A percentile compares a stretch with the other conserved stretches of the same genome.
phyloP scores from a whole-genome alignment of 768 basidiomycete species.

The Kwoniella shandongensis region DNA sequence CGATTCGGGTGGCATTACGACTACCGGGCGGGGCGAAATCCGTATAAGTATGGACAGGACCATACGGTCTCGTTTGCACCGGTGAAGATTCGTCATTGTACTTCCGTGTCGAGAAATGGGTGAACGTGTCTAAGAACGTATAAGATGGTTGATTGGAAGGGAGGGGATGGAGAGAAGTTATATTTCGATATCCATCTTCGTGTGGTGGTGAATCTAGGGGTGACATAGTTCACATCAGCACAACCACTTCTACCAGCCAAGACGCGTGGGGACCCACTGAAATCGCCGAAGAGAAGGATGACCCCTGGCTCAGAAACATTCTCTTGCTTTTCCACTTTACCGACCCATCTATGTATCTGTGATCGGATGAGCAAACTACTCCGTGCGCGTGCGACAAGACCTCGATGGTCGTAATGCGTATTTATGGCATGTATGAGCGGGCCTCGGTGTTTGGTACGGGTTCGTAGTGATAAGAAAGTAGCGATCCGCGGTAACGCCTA shows the following conservation, averaged over 20 bases:
- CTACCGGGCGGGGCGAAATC: slow-evolving; percentile 26
- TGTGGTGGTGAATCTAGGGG: slow-evolving; percentile 46
- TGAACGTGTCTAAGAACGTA: slow-evolving; percentile 35
- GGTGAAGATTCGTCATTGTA: not conserved
- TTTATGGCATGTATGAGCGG: slow-evolving; percentile 47
- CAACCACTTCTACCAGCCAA: not conserved
- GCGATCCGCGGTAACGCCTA: slow-evolving; percentile 45
- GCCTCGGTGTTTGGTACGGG: not conserved
- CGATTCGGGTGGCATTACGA: slow-evolving; percentile 22
- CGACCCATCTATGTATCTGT: slow-evolving; percentile 28
- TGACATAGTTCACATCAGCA: not conserved
- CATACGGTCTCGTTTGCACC: slow-evolving; percentile 29
- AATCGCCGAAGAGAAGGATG: slow-evolving; percentile 50
- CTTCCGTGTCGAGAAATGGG: slow-evolving; percentile 10
- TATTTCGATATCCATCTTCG: slow-evolving; percentile 50
- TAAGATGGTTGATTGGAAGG: slow-evolving; percentile 28
- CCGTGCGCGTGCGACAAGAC: slow-evolving; percentile 41
- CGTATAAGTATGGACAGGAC: slow-evolving; percentile 31
- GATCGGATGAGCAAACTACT: slow-evolving; percentile 47
- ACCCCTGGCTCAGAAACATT: slow-evolving; percentile 7
- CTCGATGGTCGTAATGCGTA: slow-evolving; percentile 54
- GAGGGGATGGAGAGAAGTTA: slow-evolving; percentile 35
- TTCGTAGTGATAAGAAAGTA: slow-evolving; percentile 37
- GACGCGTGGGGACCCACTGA: slow-evolving; percentile 34
- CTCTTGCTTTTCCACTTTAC: slow-evolving; percentile 7